These are phyloP conservation scores for Gracilaria gracilis DNA, from an alignment of 23 red algal species.

Conservation along the genomic window DNA sequence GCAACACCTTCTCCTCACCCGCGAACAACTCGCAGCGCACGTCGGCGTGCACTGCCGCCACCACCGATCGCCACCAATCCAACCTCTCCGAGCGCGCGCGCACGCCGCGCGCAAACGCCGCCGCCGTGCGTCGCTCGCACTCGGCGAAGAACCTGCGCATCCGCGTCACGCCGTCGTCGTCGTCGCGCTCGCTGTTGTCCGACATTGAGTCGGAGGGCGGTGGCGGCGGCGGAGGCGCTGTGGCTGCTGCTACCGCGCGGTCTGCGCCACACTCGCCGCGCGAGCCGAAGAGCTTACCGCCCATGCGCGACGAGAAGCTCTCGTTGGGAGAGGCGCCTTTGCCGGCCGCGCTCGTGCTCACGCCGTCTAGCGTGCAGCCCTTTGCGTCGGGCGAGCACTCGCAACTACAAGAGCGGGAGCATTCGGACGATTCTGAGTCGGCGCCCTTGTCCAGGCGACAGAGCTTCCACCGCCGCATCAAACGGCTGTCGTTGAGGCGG, in stretches of 20 bases:
- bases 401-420: background rate
- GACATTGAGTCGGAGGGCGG: slow-evolving; percentile 55
- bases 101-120: background rate
- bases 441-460: background rate
- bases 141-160: slow-evolving; percentile 72
- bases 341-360: slow-evolving; percentile 2
- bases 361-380: background rate
- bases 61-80: slow-evolving; percentile 29
- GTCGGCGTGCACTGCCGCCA: background rate
- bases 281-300: background rate
- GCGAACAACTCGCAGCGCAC: background rate
- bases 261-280: background rate
- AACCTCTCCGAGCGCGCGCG: slow-evolving; percentile 62
- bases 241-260: background rate
- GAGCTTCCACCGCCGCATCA: background rate
- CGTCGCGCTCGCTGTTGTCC: slow-evolving; percentile 58
- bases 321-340: background rate
- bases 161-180: slow-evolving; percentile 60
- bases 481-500: background rate
- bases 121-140: slow-evolving; percentile 58
- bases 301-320: background rate
- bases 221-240: background rate
- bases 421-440: too few relatives aligned
- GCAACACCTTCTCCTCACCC: background rate
- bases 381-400: background rate